Evolutionary conservation across 208 protist species (phyloP).

Genomic region (Leptomonas seymouri): DNA sequence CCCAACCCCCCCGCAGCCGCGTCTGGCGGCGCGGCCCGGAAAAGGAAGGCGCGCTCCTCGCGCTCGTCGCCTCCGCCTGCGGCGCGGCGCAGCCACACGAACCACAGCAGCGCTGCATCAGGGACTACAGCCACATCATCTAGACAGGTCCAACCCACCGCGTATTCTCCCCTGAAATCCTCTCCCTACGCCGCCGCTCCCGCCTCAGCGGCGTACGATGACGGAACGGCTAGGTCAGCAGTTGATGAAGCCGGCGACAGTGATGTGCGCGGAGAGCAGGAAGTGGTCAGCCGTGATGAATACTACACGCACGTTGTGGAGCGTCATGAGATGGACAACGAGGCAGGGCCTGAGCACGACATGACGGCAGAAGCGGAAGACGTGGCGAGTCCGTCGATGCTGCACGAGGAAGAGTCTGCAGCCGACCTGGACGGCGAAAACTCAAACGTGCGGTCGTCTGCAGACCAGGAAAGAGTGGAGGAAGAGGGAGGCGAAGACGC

Average conservation of each 20-base stretch:
- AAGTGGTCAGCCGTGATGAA: not conserved
- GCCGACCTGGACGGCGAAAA: constrained; percentile 21
- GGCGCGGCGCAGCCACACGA: not conserved
- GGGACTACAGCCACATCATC: not conserved
- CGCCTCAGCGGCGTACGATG: not conserved
- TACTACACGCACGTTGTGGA: constrained; percentile 2
- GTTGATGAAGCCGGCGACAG: constrained; percentile 11
- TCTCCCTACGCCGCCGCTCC: not conserved
- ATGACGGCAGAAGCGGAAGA: constrained; percentile 9
- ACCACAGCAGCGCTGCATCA: not conserved
- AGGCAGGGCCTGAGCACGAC: not conserved
- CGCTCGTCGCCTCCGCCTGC: not conserved
- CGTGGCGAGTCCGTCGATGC: not conserved
- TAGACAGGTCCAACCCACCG: too few relatives aligned
- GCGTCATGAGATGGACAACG: constrained; percentile 10
- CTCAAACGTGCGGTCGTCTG: constrained; percentile 1
- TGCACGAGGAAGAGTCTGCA: not conserved
- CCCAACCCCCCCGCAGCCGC: not conserved
- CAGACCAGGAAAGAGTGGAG: constrained; percentile 2
- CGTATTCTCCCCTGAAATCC: not conserved
- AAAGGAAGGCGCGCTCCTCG: not conserved
- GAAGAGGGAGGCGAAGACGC: constrained; percentile 1
- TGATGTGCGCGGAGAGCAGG: constrained; percentile 8
- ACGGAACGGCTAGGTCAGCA: not conserved
- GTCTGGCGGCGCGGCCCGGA: not conserved